These are phyloP conservation scores for Penicillium manginii DNA, from an alignment of 495 filamentous ascomycete species.

Conservation along the genomic window DNA sequence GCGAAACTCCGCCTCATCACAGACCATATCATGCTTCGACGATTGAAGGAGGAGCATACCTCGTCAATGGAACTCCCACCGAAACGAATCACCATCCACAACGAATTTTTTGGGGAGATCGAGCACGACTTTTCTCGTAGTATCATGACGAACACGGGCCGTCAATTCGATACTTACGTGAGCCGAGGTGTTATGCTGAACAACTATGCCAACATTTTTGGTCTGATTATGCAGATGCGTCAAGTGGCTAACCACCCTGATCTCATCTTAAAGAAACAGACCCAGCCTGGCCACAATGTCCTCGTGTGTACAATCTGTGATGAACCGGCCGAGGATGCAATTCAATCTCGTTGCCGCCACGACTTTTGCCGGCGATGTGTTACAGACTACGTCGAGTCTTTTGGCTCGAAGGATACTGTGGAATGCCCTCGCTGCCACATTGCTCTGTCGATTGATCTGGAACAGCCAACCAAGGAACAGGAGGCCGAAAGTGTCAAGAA, in stretches of 20 bases:
- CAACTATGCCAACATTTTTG: slow-evolving; percentile 85
- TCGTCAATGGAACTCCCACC: slow-evolving; percentile 93
- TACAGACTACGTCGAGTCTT: slow-evolving; percentile 78
- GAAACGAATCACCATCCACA: slow-evolving; percentile 87
- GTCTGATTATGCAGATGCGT: slow-evolving; percentile 96
- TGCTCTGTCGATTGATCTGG: slow-evolving; percentile 82
- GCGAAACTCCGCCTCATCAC: slow-evolving; percentile 82
- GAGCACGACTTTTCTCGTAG: slow-evolving; percentile 93
- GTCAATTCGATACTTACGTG: slow-evolving; percentile 94
- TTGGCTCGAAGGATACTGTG: slow-evolving; percentile 61
- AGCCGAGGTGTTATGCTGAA: slow-evolving; percentile 92
- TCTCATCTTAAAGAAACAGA: slow-evolving; percentile 84
- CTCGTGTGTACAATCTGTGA: slow-evolving; percentile 93
- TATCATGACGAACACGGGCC: slow-evolving; percentile 86
- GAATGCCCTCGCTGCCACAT: slow-evolving; percentile 96
- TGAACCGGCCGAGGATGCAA: slow-evolving; percentile 91
- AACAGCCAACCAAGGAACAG: slow-evolving; percentile 91
- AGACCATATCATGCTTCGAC: slow-evolving; percentile 89
- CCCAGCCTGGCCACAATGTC: slow-evolving; percentile 83
- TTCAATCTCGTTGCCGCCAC: slow-evolving; percentile 88
- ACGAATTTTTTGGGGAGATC: slow-evolving; percentile 93
- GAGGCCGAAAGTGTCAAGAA: slow-evolving; percentile 84
- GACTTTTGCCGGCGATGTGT: slow-evolving; percentile 94
- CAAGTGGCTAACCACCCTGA: slow-evolving; percentile 96
- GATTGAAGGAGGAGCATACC: slow-evolving; percentile 89